phyloP scores from a whole-genome alignment of 345 rosid genomes.

The Rhizophora apiculata region DNA sequence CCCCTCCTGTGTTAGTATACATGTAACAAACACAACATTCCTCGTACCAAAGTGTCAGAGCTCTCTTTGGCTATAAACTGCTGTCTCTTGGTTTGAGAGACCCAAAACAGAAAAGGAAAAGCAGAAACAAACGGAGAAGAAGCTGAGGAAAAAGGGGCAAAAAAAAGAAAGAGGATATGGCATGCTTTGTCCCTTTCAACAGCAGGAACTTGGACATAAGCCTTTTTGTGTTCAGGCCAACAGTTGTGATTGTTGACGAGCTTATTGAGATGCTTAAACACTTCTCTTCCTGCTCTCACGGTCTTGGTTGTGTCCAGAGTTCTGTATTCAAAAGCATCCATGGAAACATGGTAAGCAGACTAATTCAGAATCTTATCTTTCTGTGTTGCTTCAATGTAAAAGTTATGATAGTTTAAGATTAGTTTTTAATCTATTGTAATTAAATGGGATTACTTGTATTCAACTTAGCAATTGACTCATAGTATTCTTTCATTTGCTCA shows the following conservation, averaged over 20 bases:
- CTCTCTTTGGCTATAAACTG: not conserved
- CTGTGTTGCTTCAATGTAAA: too few species aligned
- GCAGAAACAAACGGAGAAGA: not conserved
- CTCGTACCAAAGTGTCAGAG: not conserved
- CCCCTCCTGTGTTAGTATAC: not conserved
- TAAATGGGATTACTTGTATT: too few species aligned
- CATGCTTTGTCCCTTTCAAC: slow-evolving; percentile 51
- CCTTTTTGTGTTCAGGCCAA: slow-evolving; percentile 44
- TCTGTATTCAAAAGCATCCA: slow-evolving; percentile 60
- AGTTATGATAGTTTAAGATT: too few species aligned
- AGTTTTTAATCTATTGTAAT: too few species aligned
- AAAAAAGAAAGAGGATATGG: slow-evolving; percentile 11
- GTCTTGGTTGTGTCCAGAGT: slow-evolving; percentile 53
- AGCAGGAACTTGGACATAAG: slow-evolving; percentile 39
- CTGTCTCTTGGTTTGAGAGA: not conserved
- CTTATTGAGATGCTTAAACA: slow-evolving; percentile 35
- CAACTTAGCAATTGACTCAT: too few species aligned
- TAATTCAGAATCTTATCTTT: too few species aligned
- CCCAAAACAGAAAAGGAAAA: too few species aligned
- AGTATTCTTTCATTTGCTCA: too few species aligned
- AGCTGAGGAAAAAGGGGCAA: not conserved
- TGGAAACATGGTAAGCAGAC: slow-evolving; percentile 46
- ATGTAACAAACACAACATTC: not conserved
- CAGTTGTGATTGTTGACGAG: slow-evolving; percentile 38
- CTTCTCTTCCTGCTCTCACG: slow-evolving; percentile 33